phyloP scores from a whole-genome alignment of 148 eudicot species.

The Polygonum aviculare region DNA sequence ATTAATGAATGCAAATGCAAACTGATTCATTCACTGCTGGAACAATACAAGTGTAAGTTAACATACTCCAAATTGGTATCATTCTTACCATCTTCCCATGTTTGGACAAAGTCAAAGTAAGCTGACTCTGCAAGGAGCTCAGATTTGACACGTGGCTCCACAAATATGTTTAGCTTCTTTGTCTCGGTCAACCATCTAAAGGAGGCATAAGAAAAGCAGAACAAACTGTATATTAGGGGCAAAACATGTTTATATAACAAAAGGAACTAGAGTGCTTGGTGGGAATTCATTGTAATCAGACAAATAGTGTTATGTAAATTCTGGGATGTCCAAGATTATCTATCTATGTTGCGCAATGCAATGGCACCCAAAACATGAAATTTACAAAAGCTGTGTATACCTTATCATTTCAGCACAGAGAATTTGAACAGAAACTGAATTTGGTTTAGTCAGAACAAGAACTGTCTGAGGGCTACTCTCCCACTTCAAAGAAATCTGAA shows the following conservation, averaged over 20 bases:
- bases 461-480: slow-evolving; percentile 77
- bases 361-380: not conserved
- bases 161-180: slow-evolving; percentile 53
- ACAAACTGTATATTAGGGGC: not conserved
- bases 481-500: slow-evolving; percentile 97
- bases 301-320: not conserved
- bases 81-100: slow-evolving; percentile 75
- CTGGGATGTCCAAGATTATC: not conserved
- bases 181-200: slow-evolving; percentile 78
- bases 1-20: not conserved
- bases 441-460: slow-evolving; percentile 89
- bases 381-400: slow-evolving; percentile 25
- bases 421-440: slow-evolving; percentile 72
- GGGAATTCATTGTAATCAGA: not conserved
- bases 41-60: not conserved
- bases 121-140: slow-evolving; percentile 75
- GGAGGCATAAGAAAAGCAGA: slow-evolving; percentile 6
- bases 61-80: not conserved
- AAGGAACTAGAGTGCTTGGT: not conserved
- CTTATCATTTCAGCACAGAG: slow-evolving; percentile 79
- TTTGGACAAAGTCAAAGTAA: slow-evolving; percentile 66
- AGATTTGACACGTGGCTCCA: slow-evolving; percentile 75
- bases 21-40: not conserved
- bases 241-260: not conserved
- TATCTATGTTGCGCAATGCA: not conserved